Percentiles rank a stretch among this genome's conserved stretches.
Conservation (phyloP, 2,329 filamentous ascomycete species). For the Chrysosporium queenslandicum region DNA sequence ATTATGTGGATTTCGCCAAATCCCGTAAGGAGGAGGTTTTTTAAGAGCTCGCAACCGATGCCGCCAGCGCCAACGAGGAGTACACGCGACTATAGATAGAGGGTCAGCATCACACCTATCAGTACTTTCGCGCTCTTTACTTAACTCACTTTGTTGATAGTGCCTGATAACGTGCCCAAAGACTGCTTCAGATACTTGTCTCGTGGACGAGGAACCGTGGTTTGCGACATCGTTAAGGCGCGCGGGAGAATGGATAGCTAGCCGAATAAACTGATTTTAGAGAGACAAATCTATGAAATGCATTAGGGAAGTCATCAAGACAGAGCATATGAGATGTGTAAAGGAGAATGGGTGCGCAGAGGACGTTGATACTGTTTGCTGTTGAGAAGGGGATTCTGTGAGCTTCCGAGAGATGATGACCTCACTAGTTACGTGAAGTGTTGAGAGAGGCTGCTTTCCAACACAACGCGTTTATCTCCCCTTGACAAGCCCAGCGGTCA, state of each 20-base stretch:
- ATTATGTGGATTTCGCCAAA: slow-evolving; percentile 92
- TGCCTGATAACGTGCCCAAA: slow-evolving; percentile 33
- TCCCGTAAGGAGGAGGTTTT: slow-evolving; percentile 85
- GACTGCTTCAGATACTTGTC: slow-evolving; percentile 37
- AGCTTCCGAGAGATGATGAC: not conserved
- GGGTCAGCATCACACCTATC: not conserved
- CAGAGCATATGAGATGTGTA: too few relatives aligned
- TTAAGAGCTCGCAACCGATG: slow-evolving; percentile 94
- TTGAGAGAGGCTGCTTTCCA: not conserved
- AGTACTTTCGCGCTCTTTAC: not conserved
- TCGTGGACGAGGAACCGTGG: slow-evolving; percentile 17
- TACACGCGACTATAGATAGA: slow-evolving; percentile 57
- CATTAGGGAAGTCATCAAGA: not conserved
- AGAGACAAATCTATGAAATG: not conserved
- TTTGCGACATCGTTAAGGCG: not conserved
- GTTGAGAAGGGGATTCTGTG: not conserved
- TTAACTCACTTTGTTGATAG: slow-evolving; percentile 33
- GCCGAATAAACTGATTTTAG: not conserved
- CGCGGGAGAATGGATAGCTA: not conserved
- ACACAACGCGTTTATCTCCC: too few relatives aligned
- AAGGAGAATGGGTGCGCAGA: too few relatives aligned
- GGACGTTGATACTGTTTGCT: too few relatives aligned
- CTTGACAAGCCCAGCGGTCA: too few relatives aligned
- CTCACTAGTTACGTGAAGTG: not conserved
- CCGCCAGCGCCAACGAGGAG: slow-evolving; percentile 93